Evolutionary conservation across 1,284 basidiomycete genomes (phyloP), one percentile per base, ranked within the genome.

Genomic region (Naganishia albida): DNA sequence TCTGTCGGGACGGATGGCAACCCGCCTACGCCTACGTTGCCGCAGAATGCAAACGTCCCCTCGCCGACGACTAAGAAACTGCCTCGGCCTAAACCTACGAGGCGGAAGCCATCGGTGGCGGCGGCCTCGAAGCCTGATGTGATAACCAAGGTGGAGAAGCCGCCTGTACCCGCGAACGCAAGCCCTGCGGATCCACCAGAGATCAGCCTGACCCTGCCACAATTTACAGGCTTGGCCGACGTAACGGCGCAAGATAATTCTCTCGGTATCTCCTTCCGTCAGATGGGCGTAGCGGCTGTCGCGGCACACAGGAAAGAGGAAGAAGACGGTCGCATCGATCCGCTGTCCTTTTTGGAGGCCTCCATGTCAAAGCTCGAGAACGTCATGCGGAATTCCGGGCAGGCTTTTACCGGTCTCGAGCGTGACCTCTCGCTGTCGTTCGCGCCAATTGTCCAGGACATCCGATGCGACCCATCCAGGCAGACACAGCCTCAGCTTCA

Each of bases 1-100:
- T 50, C 63, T 2, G 55, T 65, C 13, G 60, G 52, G 12, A 54
- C 49, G 7, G 56, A 65, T 42, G 49, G 48, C 48, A 65, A 64
- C 28, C 48, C 63, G n/a, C 54, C 55, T 12, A 52, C 49, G 13
- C 54, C 54, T 8, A 54, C 40, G 13, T 8, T 49, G 7, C 28
- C 38, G 13, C 48, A 57, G 34, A 42, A 48, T 25, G 30, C 52
- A 6, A 13, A 20, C 34, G 44, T 55, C 8, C 44, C 63, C 42
- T 50, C 63, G 25, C 63, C 54, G 8, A 51, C 63, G 25, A 50
- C 57, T 8, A 60, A 60, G 34, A 65, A 65, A 23, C 23, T 51
- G 13, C 42, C 64, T 43, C 50, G 43, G 12, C 64, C 64, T 10
- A 65, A 65, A 54, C 49, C 46, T 16, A 52, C 40, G n/a, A 44